Evolutionary conservation across 2,329 filamentous ascomycete species (phyloP).

Genomic region (Thermoascus crustaceus): DNA sequence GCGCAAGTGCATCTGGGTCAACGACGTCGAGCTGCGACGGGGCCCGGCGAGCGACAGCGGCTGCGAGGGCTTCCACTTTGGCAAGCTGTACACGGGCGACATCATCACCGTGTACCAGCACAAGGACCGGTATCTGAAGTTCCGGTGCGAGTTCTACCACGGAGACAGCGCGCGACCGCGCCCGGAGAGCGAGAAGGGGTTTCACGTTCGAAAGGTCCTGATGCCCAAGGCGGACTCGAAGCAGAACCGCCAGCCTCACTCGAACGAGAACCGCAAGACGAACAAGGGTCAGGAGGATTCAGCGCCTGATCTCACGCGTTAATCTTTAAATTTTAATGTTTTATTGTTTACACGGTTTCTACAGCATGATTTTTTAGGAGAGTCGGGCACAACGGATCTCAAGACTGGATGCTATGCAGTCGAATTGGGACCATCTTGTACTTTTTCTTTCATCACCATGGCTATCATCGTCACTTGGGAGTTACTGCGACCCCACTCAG

Average conservation of each 20-base stretch:
- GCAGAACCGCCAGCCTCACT: constrained; percentile 9
- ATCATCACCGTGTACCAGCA: constrained; percentile 61
- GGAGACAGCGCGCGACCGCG: constrained; percentile 36
- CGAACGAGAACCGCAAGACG: constrained; percentile 10
- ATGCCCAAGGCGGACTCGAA: constrained; percentile 19
- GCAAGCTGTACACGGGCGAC: constrained; percentile 68
- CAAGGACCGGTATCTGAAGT: constrained; percentile 31
- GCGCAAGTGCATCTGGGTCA: constrained; percentile 66
- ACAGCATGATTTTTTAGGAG: no score
- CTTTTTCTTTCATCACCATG: no score
- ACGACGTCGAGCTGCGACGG: constrained; percentile 57
- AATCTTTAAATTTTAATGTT: no score
- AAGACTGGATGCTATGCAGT: no score
- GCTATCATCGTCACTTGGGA: no score
- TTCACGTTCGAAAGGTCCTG: constrained; percentile 32
- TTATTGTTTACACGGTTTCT: no score
- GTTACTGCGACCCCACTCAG: no score
- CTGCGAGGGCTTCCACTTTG: constrained; percentile 47
- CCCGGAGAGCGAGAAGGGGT: constrained; percentile 34
- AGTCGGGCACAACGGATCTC: no score
- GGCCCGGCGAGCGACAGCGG: constrained; percentile 46
- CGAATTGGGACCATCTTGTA: no score
- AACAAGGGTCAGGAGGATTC: no score
- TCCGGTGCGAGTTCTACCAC: constrained; percentile 40
- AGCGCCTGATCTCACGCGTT: no score